Base-by-base conservation (phyloP, 208 protist genomes). In the Porcisia hertigi region DNA sequence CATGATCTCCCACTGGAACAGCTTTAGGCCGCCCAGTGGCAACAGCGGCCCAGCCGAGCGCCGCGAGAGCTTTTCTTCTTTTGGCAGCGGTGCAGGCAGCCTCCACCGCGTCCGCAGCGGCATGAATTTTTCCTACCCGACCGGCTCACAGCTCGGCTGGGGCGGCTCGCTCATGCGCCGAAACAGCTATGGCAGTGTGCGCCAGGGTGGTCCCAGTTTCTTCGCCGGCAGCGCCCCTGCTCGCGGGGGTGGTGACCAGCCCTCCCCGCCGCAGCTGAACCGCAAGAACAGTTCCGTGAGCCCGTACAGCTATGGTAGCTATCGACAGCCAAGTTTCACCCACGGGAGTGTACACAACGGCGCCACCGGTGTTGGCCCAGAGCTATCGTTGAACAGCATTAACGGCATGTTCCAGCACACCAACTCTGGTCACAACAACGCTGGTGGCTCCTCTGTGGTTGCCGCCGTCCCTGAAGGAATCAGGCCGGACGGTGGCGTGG, bases 31-130 rank as follows among this genome's bases (percentile, higher is more conserved):
- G 45, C 34, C 39, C 36, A 39, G 43, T 58, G 11, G 18, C 14
- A 52, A 52, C 7, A 52, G 63, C 53, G 11, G n/a, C 60, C 64
- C 58, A 1, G 12, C 25, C 20, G 49, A 58, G 52, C 47, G 25
- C 47, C 23, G 9, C 69, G 54, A 57, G 12, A 82, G 67, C 71
- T 79, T 63, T 43, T 63, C 59, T 47, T 85, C 81, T 54, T 41
- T 47, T 41, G 67, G 47, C 3, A 57, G 41, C 59, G 75, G 76
- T 23, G 79, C 76, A 4, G 76, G 71, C 39, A 80, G 75, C 30
- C 73, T 89, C 36, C 83, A 79, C 55, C 86, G 80, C 52, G 76
- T 79, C 54, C 79, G 77, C 74, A 87, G 86, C 69, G 79, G 81
- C 25, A 1, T 88, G 30, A 81, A 85, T 72, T 85, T 85, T 25